phyloP scores from a whole-genome alignment of 73 alveolate species.

The Paramecium octaurelia region DNA sequence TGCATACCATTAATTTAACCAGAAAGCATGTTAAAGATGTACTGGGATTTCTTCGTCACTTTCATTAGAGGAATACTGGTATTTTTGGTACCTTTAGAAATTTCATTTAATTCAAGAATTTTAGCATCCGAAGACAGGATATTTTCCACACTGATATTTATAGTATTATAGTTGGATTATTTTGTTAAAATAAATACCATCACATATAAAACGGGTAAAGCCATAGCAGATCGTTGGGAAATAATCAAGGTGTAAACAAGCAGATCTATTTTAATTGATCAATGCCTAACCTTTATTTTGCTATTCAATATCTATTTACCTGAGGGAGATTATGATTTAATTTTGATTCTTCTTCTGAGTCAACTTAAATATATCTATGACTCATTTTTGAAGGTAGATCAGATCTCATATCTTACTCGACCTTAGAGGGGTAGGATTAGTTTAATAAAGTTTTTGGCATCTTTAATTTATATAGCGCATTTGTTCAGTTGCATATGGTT shows the following conservation, averaged over 20 bases:
- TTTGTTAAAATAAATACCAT: neutral
- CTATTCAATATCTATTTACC: neutral
- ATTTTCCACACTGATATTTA: neutral
- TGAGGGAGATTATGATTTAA: neutral
- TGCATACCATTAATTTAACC: conserved; percentile 3
- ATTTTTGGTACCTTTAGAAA: neutral
- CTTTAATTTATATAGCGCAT: neutral
- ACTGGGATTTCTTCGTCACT: neutral
- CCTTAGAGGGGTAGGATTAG: neutral
- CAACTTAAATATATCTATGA: neutral
- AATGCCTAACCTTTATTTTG: neutral
- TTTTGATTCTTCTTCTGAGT: neutral
- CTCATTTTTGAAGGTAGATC: neutral
- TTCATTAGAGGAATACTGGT: neutral
- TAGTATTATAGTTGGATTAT: neutral
- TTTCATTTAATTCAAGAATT: neutral
- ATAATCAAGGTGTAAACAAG: neutral
- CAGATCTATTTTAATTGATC: neutral
- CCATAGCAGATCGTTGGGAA: neutral
- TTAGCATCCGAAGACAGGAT: neutral
- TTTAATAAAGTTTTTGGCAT: neutral
- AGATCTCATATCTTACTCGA: neutral
- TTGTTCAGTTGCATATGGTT: conserved; percentile 24
- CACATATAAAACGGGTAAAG: neutral
- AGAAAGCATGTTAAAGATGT: neutral